Evolutionary conservation across 768 basidiomycete genomes (phyloP), one percentile per base, ranked within the genome.

Genomic region (Suillus subluteus): DNA sequence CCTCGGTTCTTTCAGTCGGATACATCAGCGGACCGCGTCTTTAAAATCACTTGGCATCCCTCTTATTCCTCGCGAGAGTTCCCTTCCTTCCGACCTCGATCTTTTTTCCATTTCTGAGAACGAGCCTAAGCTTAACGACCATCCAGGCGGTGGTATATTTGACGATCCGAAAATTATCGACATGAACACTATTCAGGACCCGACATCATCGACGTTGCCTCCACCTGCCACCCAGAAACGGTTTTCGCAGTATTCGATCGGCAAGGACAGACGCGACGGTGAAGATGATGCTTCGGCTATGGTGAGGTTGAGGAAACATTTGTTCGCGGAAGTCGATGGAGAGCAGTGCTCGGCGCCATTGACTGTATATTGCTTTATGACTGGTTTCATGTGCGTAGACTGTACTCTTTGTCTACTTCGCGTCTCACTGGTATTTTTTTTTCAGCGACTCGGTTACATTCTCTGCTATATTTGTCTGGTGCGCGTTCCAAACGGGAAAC

Each of bases 401-500:
- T 4, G 18, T 13, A 7, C 26, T 11, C 26, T 9, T 41, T 61
- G 21, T 9, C 9, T 21, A 37, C 48, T 64, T 30, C 37, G 61
- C 46, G 35, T 62, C 38, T 56, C 64, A 61, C 15, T 54, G 12
- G 3, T 16, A 9, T 50, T 16, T 48, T 16, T n/a, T 48, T 32
- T 16, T 30, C 68, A 93, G 91, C 16, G 89, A 91, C 71, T 85
- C 86, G 2, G 81, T 94, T 37, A 88, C 87, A 4, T 94, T 94
- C 80, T 87, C 91, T 54, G 90, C 93, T 2, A 81, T 92, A 58
- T 94, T 88, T 75, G 87, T 94, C 15, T 95, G 93, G 91, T 91
- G 89, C 75, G 92, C 89, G 16, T 94, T 94, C 77, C 92, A 94
- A 76, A 94, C 92, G 0, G 92, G 91, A 62, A 92, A 92, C 73